Conservation (phyloP, 768 basidiomycete genomes). For the Russula sp. region DNA sequence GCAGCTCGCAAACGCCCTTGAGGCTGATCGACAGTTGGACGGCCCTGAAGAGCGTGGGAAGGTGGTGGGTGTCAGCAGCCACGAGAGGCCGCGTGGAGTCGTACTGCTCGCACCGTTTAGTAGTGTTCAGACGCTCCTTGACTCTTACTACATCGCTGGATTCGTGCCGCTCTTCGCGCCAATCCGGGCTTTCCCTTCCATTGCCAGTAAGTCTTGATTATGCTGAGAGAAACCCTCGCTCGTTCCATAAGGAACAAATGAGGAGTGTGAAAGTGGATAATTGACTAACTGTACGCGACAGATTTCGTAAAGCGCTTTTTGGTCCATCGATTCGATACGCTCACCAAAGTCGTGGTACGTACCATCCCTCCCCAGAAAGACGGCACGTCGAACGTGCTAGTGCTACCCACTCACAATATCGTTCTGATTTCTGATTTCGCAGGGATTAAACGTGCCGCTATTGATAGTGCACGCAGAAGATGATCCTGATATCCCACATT, state of each 20-base stretch:
- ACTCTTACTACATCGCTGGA: constrained; percentile 65
- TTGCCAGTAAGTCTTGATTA: constrained; percentile 61
- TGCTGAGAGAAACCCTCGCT: not conserved
- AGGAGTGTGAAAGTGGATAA: not conserved
- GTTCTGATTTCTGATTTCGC: not conserved
- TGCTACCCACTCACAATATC: not conserved
- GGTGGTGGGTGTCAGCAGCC: not conserved
- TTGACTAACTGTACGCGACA: constrained; percentile 31
- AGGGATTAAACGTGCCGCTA: constrained; percentile 67
- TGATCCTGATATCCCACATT: constrained; percentile 69
- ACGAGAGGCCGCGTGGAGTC: constrained; percentile 41
- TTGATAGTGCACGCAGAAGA: constrained; percentile 72
- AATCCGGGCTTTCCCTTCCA: constrained; percentile 57
- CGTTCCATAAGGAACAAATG: constrained; percentile 1
- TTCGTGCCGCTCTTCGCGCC: constrained; percentile 71
- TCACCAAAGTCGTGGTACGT: constrained; percentile 57
- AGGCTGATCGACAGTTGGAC: constrained; percentile 11
- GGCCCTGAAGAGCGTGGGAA: not conserved
- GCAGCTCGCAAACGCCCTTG: constrained; percentile 42
- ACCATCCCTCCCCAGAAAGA: not conserved
- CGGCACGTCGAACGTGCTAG: not conserved
- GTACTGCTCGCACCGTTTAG: constrained; percentile 45
- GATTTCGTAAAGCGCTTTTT: constrained; percentile 55
- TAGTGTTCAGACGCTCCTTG: constrained; percentile 47
- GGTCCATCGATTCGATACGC: constrained; percentile 59